These are phyloP conservation scores for Pseudocercospora ulei DNA, from an alignment of 2,329 filamentous ascomycete species.

Conservation along the genomic window DNA sequence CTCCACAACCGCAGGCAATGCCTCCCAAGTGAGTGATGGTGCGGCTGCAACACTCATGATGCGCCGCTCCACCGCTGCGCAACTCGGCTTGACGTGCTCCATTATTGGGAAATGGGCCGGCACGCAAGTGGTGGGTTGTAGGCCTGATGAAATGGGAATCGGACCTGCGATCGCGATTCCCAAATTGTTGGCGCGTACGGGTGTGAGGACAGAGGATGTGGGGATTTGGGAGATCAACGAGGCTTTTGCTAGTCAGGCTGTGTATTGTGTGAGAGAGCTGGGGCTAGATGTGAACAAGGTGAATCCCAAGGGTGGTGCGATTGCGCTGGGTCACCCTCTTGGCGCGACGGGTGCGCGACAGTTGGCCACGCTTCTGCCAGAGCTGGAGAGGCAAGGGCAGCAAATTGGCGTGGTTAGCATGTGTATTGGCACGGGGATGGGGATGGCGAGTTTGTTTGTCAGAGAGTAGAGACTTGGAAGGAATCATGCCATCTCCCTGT, in stretches of 20 bases:
- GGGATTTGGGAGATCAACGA: slow-evolving; percentile 92
- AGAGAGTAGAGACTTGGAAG: slow-evolving; percentile 40
- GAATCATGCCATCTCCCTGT: too few species aligned
- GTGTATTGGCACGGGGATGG: slow-evolving; percentile 55
- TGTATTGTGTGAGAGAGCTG: slow-evolving; percentile 62
- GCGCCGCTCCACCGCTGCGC: slow-evolving; percentile 66
- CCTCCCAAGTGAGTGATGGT: slow-evolving; percentile 75
- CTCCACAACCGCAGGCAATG: slow-evolving; percentile 74
- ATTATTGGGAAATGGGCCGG: slow-evolving; percentile 79
- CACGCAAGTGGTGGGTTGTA: slow-evolving; percentile 64
- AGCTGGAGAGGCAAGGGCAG: slow-evolving; percentile 56
- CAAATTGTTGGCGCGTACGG: slow-evolving; percentile 61
- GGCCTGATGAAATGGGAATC: slow-evolving; percentile 87
- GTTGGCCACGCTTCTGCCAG: slow-evolving; percentile 61
- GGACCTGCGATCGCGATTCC: slow-evolving; percentile 81
- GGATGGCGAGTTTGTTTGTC: slow-evolving; percentile 46
- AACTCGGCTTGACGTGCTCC: slow-evolving; percentile 56
- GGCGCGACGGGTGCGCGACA: slow-evolving; percentile 80
- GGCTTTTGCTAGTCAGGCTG: slow-evolving; percentile 55
- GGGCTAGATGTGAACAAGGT: slow-evolving; percentile 61
- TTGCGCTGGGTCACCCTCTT: slow-evolving; percentile 85
- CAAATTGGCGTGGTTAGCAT: slow-evolving; percentile 81
- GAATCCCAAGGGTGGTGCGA: slow-evolving; percentile 87
- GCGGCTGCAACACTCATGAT: slow-evolving; percentile 77
- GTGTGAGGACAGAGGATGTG: slow-evolving; percentile 59